These are phyloP conservation scores for Yamadazyma sp. DNA, from an alignment of 1,139 yeast genomes.

Conservation along the genomic window DNA sequence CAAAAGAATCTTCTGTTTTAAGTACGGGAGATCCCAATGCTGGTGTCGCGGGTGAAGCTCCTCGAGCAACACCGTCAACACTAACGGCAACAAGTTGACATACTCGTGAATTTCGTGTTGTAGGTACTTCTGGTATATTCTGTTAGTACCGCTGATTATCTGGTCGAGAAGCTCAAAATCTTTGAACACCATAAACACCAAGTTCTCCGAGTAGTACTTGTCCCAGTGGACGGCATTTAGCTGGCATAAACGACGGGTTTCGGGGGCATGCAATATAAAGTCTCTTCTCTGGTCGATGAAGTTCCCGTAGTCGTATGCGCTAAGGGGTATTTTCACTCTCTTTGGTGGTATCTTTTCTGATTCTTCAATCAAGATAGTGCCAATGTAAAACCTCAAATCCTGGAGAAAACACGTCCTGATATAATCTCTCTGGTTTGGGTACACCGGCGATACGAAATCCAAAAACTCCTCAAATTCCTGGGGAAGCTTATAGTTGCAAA, in stretches of 20 bases:
- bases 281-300: not conserved
- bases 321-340: no score
- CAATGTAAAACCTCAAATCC: constrained; percentile 6
- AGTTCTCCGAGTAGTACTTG: constrained; percentile 9
- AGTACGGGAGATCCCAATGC: constrained; percentile 6
- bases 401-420: constrained; percentile 4
- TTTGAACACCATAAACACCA: constrained; percentile 10
- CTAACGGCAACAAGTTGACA: constrained; percentile 12
- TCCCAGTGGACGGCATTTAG: constrained; percentile 11
- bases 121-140: constrained; percentile 6
- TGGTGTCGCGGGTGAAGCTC: constrained; percentile 6
- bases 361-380: no score
- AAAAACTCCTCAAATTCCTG: constrained; percentile 10
- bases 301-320: not conserved
- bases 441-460: not conserved
- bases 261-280: not conserved
- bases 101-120: constrained; percentile 12
- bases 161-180: not conserved
- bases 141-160: not conserved
- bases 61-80: constrained; percentile 9
- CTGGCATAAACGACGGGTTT: not conserved
- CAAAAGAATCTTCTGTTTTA: constrained; percentile 2
- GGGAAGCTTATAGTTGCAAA: constrained; percentile 10
- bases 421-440: not conserved
- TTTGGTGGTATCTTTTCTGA: no score